These are phyloP conservation scores for Arthrobotrys musiformis DNA, from an alignment of 2,329 filamentous ascomycete genomes.

Conservation along the genomic window DNA sequence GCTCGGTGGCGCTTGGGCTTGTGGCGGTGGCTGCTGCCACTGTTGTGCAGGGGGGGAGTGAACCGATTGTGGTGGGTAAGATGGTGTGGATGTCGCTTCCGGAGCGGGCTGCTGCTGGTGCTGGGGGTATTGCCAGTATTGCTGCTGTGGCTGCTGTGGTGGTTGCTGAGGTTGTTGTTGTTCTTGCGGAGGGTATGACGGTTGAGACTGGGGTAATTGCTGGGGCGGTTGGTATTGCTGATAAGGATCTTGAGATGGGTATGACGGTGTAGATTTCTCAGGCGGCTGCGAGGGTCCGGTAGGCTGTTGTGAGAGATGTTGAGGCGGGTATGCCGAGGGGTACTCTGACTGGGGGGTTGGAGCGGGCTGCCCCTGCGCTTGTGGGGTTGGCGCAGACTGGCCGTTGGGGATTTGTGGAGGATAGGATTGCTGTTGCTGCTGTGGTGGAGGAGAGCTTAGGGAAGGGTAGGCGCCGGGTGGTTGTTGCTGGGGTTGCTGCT, in stretches of 20 bases:
- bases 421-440: slow-evolving; percentile 59
- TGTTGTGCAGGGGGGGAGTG: slow-evolving; percentile 10
- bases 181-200: slow-evolving; percentile 52
- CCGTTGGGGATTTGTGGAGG: slow-evolving; percentile 59
- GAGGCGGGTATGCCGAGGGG: slow-evolving; percentile 59
- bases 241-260: slow-evolving; percentile 59
- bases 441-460: slow-evolving; percentile 58
- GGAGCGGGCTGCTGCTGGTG: slow-evolving; percentile 25
- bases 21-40: slow-evolving; percentile 25
- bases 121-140: slow-evolving; percentile 67
- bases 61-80: slow-evolving; percentile 23
- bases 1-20: slow-evolving; percentile 57
- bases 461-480: slow-evolving; percentile 60
- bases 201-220: slow-evolving; percentile 56
- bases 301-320: slow-evolving; percentile 54
- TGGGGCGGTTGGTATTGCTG: slow-evolving; percentile 59
- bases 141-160: slow-evolving; percentile 62
- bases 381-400: slow-evolving; percentile 58
- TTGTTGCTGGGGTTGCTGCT: slow-evolving; percentile 61
- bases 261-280: slow-evolving; percentile 36
- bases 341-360: slow-evolving; percentile 57
- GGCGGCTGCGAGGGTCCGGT: slow-evolving; percentile 56
- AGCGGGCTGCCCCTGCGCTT: slow-evolving; percentile 47
- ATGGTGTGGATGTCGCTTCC: slow-evolving; percentile 27
- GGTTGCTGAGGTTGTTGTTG: slow-evolving; percentile 55